A percentile compares a stretch with the other conserved stretches of the same genome.
Evolutionary conservation across 2,329 filamentous ascomycete species (phyloP).

Genomic region (Coniochaeta hoffmannii): DNA sequence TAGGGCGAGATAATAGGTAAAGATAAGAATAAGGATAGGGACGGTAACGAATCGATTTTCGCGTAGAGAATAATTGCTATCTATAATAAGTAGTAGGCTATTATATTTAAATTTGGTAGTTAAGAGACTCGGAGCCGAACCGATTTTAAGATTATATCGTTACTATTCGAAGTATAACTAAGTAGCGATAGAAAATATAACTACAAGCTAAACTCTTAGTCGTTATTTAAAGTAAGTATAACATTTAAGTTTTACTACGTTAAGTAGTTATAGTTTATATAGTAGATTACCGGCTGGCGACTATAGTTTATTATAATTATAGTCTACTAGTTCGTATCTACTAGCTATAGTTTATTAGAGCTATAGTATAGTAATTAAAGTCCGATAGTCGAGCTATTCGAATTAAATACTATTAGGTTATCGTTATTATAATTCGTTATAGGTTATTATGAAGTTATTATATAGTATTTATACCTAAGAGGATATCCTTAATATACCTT

Average conservation of each 20-base stretch:
- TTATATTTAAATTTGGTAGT: constrained; percentile 25
- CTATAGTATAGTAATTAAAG: too few species aligned
- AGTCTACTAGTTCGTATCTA: constrained; percentile 5
- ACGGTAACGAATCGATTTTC: constrained; percentile 11
- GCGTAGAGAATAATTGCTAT: constrained; percentile 23
- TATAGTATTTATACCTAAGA: too few species aligned
- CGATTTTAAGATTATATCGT: constrained; percentile 17
- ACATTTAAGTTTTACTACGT: constrained; percentile 33
- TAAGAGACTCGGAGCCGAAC: constrained; percentile 5
- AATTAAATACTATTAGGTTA: too few species aligned
- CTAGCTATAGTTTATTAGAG: too few species aligned
- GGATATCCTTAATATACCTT: too few species aligned
- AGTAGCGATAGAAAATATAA: constrained; percentile 6
- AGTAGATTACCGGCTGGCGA: constrained; percentile 41
- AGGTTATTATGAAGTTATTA: too few species aligned
- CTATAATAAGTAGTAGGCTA: constrained; percentile 33
- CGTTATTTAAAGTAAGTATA: constrained; percentile 41
- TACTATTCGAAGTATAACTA: constrained; percentile 19
- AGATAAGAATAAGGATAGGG: constrained; percentile 4
- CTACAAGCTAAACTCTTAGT: constrained; percentile 31
- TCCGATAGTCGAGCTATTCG: too few species aligned
- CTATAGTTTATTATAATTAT: constrained; percentile 38
- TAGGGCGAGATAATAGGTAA: constrained; percentile 14
- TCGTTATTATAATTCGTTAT: too few species aligned
- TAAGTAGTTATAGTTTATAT: constrained; percentile 26